phyloP scores from a whole-genome alignment of 2,329 filamentous ascomycete species.

The Tolypocladium ovalisporum region DNA sequence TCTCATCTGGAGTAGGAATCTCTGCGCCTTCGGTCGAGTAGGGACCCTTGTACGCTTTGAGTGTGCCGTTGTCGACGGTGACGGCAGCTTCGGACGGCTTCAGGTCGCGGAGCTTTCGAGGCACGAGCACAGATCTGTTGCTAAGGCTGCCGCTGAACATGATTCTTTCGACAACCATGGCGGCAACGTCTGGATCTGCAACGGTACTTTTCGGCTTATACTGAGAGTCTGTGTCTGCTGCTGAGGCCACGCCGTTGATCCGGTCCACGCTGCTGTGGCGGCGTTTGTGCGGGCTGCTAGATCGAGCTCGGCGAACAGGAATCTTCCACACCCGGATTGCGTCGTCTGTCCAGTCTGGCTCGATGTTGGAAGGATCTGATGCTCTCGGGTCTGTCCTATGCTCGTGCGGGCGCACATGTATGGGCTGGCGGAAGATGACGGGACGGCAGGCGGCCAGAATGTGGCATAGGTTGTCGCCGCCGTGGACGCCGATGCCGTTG shows the following conservation, averaged over 20 bases:
- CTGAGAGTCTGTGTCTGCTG: background rate
- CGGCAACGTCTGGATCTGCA: slow-evolving; percentile 20
- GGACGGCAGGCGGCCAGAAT: slow-evolving; percentile 69
- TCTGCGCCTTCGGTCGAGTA: slow-evolving; percentile 10
- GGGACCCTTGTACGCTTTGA: slow-evolving; percentile 62
- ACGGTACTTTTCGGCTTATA: slow-evolving; percentile 4
- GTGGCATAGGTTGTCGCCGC: slow-evolving; percentile 69
- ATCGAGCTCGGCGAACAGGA: slow-evolving; percentile 28
- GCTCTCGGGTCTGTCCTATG: slow-evolving; percentile 35
- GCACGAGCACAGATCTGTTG: slow-evolving; percentile 11
- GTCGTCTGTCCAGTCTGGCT: slow-evolving; percentile 64
- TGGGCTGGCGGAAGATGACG: slow-evolving; percentile 77
- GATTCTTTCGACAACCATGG: slow-evolving; percentile 18
- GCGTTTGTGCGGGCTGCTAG: slow-evolving; percentile 24
- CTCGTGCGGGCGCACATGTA: slow-evolving; percentile 65
- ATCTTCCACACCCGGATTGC: slow-evolving; percentile 81
- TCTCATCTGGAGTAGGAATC: slow-evolving; percentile 10
- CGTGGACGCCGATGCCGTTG: slow-evolving; percentile 55
- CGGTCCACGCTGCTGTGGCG: slow-evolving; percentile 11
- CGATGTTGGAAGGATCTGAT: slow-evolving; percentile 12
- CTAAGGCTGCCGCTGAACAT: slow-evolving; percentile 24
- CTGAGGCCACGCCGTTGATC: background rate
- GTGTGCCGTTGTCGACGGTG: slow-evolving; percentile 48
- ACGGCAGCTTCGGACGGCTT: slow-evolving; percentile 34
- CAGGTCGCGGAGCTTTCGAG: slow-evolving; percentile 15